These are phyloP conservation scores for Fagopyrum esculentum DNA, from an alignment of 148 eudicot genomes.

Conservation along the genomic window DNA sequence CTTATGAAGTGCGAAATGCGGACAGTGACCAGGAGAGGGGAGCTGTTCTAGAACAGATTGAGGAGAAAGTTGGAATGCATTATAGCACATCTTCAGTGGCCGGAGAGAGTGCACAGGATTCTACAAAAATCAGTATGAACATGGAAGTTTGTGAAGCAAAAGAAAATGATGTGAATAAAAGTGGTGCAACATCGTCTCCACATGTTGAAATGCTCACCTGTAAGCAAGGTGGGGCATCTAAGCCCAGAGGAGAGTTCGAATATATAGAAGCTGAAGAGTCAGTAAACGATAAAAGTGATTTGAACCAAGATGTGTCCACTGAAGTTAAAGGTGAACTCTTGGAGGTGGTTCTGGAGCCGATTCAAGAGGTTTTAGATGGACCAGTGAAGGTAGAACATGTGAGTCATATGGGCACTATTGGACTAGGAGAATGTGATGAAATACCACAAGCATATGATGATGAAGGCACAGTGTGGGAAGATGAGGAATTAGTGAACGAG, in stretches of 20 bases:
- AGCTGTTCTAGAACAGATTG: constrained; percentile 20
- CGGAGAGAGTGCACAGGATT: constrained; percentile 11
- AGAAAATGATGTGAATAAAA: not conserved
- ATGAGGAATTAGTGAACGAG: constrained; percentile 16
- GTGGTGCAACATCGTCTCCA: not conserved
- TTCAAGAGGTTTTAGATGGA: constrained; percentile 16
- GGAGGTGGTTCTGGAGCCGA: constrained; percentile 25
- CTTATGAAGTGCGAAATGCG: constrained; percentile 18
- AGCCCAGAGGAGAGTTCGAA: constrained; percentile 6
- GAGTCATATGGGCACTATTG: constrained; percentile 10
- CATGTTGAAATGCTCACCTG: not conserved
- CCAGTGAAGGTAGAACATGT: constrained; percentile 22
- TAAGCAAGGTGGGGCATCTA: not conserved
- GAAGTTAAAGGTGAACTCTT: constrained; percentile 23
- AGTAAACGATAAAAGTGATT: not conserved
- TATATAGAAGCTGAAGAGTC: not conserved
- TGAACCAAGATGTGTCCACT: constrained; percentile 14
- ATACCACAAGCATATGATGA: constrained; percentile 21
- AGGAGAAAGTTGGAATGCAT: not conserved
- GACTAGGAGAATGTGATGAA: constrained; percentile 22
- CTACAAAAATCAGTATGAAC: not conserved
- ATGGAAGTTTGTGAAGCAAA: not conserved
- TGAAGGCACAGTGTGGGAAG: constrained; percentile 16
- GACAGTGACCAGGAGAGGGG: constrained; percentile 20
- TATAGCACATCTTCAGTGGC: not conserved